A percentile compares a stretch with the other conserved stretches of the same genome.
Evolutionary conservation across 352 stramenopile genomes (phyloP).

Genomic region (Globisporangium nunn): DNA sequence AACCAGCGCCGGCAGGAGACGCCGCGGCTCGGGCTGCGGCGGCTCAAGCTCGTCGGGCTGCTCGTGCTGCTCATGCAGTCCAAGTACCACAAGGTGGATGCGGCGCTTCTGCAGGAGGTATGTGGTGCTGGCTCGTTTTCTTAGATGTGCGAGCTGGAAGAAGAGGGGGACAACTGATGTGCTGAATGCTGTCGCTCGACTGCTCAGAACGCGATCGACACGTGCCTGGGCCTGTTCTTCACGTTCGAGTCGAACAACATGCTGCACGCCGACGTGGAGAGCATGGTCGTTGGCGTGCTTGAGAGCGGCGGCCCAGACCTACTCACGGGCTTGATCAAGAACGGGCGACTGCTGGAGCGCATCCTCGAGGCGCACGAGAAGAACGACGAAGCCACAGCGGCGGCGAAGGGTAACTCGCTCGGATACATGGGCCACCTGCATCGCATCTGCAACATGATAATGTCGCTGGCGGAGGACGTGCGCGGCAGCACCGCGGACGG

Average conservation of each 20-base stretch:
- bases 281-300: slow-evolving; percentile 79
- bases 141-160: too few species aligned
- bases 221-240: slow-evolving; percentile 83
- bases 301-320: slow-evolving; percentile 72
- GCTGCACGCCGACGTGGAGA: slow-evolving; percentile 81
- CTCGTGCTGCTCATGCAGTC: slow-evolving; percentile 77
- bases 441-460: slow-evolving; percentile 83
- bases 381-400: slow-evolving; percentile 57
- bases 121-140: not conserved
- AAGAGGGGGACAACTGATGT: not conserved
- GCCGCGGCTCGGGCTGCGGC: slow-evolving; percentile 61
- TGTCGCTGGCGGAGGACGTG: slow-evolving; percentile 71
- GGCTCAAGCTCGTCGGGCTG: slow-evolving; percentile 75
- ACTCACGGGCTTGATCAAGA: slow-evolving; percentile 68
- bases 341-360: slow-evolving; percentile 55
- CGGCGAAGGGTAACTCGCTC: slow-evolving; percentile 61
- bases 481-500: slow-evolving; percentile 54
- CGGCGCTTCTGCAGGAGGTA: slow-evolving; percentile 48
- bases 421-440: slow-evolving; percentile 78
- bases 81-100: slow-evolving; percentile 79
- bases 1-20: slow-evolving; percentile 75
- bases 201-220: slow-evolving; percentile 48
- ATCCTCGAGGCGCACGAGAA: slow-evolving; percentile 75
- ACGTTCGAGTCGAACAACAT: slow-evolving; percentile 86
- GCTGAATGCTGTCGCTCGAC: not conserved